Percentiles rank a stretch among this genome's conserved stretches.
Conservation (phyloP, 1,139 yeast species). For the Pneumocystis canis region DNA sequence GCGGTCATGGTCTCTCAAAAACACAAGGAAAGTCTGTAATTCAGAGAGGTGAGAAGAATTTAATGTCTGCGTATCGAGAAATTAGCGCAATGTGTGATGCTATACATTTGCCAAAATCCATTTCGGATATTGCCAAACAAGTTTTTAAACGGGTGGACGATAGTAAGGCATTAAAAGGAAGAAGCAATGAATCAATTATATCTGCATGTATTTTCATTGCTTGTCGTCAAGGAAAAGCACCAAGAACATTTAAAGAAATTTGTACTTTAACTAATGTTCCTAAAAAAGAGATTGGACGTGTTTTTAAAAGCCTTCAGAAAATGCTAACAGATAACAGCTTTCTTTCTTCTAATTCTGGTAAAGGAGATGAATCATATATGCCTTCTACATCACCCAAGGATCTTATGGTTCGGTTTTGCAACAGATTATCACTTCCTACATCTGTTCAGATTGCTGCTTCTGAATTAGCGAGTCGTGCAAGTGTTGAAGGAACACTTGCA, state of each 20-base stretch:
- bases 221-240: slow-evolving; percentile 85
- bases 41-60: slow-evolving; percentile 74
- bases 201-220: slow-evolving; percentile 94
- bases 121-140: slow-evolving; percentile 94
- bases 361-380: slow-evolving; percentile 8
- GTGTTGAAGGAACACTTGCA: slow-evolving; percentile 84
- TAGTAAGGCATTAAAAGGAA: slow-evolving; percentile 74
- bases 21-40: slow-evolving; percentile 77
- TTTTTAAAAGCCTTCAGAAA: slow-evolving; percentile 27
- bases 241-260: slow-evolving; percentile 89
- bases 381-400: slow-evolving; percentile 69
- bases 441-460: slow-evolving; percentile 90
- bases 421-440: slow-evolving; percentile 75
- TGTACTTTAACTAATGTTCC: slow-evolving; percentile 93
- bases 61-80: slow-evolving; percentile 78
- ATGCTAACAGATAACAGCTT: slow-evolving; percentile 9
- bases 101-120: slow-evolving; percentile 82
- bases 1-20: slow-evolving; percentile 57
- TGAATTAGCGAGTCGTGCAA: slow-evolving; percentile 74
- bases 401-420: slow-evolving; percentile 87
- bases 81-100: slow-evolving; percentile 96
- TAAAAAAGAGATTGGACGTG: slow-evolving; percentile 72
- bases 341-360: slow-evolving; percentile 2
- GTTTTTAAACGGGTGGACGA: slow-evolving; percentile 86
- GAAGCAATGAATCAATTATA: slow-evolving; percentile 86